These are phyloP conservation scores for Zopfochytrium polystomum DNA, from an alignment of 371 early-diverging fungal species.

Conservation along the genomic window DNA sequence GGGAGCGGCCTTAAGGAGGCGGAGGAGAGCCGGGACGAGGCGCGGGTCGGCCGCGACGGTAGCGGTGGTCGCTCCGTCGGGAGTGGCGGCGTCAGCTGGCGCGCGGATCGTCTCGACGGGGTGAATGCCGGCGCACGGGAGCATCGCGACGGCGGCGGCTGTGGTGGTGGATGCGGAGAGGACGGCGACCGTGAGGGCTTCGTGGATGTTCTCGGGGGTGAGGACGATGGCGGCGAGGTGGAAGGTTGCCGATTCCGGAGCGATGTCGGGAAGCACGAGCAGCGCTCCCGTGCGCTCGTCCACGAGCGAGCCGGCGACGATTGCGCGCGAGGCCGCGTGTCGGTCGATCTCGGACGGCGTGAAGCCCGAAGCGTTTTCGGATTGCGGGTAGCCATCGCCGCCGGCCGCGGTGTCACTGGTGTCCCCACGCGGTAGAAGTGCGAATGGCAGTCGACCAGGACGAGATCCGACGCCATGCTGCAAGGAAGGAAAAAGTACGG, in stretches of 20 bases:
- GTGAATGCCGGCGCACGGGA: slow-evolving; percentile 36
- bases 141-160: slow-evolving; percentile 16
- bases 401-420: too few relatives aligned
- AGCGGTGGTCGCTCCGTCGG: neutral
- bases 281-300: too few relatives aligned
- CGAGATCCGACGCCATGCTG: too few relatives aligned
- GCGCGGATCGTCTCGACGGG: slow-evolving; percentile 25
- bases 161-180: slow-evolving; percentile 1
- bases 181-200: slow-evolving; percentile 12
- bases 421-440: slow-evolving; percentile 38
- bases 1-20: neutral
- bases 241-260: too few relatives aligned
- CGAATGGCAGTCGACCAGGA: slow-evolving; percentile 38
- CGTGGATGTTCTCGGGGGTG: slow-evolving; percentile 26
- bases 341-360: neutral
- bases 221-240: slow-evolving; percentile 21
- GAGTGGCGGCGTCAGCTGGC: neutral
- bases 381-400: too few relatives aligned
- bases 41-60: neutral
- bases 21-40: neutral
- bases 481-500: too few relatives aligned
- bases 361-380: too few relatives aligned
- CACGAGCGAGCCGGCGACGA: too few relatives aligned
- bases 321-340: slow-evolving; percentile 2
- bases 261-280: too few relatives aligned